A percentile compares a stretch with the other conserved stretches of the same genome.
These are phyloP conservation scores for Polygonum aviculare DNA, from an alignment of 148 eudicot genomes.

Conservation along the genomic window DNA sequence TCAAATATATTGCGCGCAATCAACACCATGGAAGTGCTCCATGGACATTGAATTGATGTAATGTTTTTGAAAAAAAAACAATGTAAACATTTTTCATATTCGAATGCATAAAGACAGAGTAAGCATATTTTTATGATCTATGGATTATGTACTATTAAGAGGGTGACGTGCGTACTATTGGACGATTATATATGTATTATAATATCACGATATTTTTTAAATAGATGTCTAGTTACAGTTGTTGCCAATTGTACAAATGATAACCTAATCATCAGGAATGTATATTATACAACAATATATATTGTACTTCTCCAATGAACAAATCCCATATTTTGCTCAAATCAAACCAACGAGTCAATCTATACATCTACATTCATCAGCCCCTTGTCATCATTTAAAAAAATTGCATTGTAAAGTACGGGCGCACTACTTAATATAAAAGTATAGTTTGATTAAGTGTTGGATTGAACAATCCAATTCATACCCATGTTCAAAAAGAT, in stretches of 20 bases:
- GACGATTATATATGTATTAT: not conserved
- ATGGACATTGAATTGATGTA: not conserved
- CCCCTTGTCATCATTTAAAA: not conserved
- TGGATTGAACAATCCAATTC: not conserved
- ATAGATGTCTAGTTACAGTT: not conserved
- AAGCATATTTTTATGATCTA: not conserved
- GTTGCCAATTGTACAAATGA: not conserved
- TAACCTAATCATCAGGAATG: not conserved
- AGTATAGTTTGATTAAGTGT: not conserved
- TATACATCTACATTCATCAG: not conserved
- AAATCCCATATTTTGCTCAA: not conserved
- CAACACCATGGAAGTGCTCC: not conserved
- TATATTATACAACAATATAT: not conserved
- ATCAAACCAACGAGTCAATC: constrained; percentile 6
- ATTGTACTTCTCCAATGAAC: not conserved
- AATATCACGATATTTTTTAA: not conserved
- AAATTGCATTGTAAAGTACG: not conserved
- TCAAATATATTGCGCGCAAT: no score
- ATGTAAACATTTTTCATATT: not conserved
- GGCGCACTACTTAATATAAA: not conserved
- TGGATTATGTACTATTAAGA: not conserved
- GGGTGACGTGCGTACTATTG: not conserved
- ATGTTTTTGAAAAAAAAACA: not conserved
- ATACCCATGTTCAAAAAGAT: not conserved
- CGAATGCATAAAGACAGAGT: no score